Evolutionary conservation across 495 filamentous ascomycete genomes (phyloP).

Genomic region (Aspergillus conjunctus): DNA sequence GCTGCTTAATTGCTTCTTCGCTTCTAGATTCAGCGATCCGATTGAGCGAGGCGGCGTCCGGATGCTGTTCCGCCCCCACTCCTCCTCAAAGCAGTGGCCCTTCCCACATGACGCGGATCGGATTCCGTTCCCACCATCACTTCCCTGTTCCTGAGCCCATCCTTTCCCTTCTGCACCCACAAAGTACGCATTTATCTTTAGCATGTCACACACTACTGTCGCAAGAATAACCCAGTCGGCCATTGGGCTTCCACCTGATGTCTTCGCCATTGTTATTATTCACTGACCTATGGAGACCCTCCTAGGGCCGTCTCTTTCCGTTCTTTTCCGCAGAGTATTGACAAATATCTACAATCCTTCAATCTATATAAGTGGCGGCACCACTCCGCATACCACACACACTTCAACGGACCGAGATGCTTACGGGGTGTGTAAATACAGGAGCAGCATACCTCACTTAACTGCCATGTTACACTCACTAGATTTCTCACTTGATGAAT

Average conservation of each 20-base stretch:
- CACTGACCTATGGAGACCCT: background rate
- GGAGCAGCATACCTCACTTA: background rate
- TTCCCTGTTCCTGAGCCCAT: background rate
- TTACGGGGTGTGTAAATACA: background rate
- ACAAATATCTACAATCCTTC: background rate
- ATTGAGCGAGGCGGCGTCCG: conserved; percentile 9
- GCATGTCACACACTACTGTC: background rate
- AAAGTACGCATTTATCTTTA: background rate
- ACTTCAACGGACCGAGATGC: background rate
- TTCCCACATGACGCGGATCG: background rate
- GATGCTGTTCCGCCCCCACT: conserved; percentile 19
- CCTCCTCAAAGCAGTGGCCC: background rate
- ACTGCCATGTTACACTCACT: conserved; percentile 68
- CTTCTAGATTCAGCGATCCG: background rate
- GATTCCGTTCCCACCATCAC: conserved; percentile 1
- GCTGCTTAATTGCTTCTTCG: background rate
- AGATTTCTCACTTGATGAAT: conserved; percentile 72
- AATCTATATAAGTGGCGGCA: conserved; percentile 7
- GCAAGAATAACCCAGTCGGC: background rate
- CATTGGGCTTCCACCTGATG: background rate
- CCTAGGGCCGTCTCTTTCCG: conserved; percentile 13
- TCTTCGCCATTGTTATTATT: background rate
- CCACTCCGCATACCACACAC: background rate
- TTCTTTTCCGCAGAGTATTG: background rate
- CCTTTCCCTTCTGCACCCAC: background rate